Base-by-base conservation (phyloP, 2,329 filamentous ascomycete species). In the Fusarium mundagurra region DNA sequence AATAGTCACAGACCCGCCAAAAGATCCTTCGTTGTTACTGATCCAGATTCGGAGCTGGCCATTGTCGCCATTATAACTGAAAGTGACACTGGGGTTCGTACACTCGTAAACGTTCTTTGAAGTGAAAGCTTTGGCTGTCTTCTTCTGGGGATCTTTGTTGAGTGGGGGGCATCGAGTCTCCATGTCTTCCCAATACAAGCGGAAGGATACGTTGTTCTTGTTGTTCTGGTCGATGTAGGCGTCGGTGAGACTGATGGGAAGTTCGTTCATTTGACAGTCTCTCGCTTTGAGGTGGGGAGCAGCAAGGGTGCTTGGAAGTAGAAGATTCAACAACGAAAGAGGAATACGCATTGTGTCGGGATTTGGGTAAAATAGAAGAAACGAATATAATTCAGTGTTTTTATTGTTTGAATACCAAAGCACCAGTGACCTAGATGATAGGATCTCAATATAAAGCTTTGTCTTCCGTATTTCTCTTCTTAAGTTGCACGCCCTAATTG, bases 341-440 rank as follows among this genome's bases (percentile, higher is more conserved):
- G 16, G 22, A 24, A 3, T 6, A 10, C 33, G 1, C 47, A 51
- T 51, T 13, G 0, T 24, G 16, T 33, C 16, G 11, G 10, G 8
- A 24, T n/a, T 31, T 6, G 0, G 22, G 7, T n/a, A 10, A n/a
- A 9, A 18, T 8, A 17, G 29, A 50, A 22, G 14, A 8, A n/a
- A n/a, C 1, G 17, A 27, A 9, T 48, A 3, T 16, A 6, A 5
- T 11, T 31, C 14, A 11, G 27, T 12, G 20, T 50, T 3, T n/a
- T n/a, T 17, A 13, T 4, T 17, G 3, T 31, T 16, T n/a, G 5
- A 6, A 31, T n/a, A n/a, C 4, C 1, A n/a, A 31, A n/a, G 3
- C 14, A 17, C 20, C 12, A 12, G 4, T 31, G 1, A 14, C 8
- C 24, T 7, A 14, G 18, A 29, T 9, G 0, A 29, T 4, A 20